Conservation (phyloP, 2,329 filamentous ascomycete species). For the Mollisia scopiformis region DNA sequence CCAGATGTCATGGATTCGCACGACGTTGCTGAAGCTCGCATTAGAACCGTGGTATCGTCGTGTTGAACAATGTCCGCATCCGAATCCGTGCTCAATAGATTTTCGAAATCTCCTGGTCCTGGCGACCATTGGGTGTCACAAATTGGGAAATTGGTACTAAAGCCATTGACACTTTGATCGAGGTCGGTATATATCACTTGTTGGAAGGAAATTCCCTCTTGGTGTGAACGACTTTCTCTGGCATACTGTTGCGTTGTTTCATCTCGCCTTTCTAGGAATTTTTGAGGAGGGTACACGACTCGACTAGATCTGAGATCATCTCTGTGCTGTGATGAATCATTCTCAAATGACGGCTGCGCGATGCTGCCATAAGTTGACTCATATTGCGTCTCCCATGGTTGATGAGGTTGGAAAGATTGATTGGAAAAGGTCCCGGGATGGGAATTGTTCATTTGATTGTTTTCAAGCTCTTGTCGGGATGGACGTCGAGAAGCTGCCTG, state of each 20-base stretch:
- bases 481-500: not conserved
- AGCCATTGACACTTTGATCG: not conserved
- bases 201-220: not conserved
- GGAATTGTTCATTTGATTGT: not conserved
- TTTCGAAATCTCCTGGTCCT: not conserved
- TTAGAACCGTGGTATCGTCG: not conserved
- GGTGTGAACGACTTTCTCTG: not conserved
- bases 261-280: not conserved
- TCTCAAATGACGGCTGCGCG: not conserved
- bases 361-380: not conserved
- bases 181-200: not conserved
- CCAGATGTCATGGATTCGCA: not conserved
- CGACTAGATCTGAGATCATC: not conserved
- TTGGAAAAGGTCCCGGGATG: not conserved
- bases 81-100: not conserved
- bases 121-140: not conserved
- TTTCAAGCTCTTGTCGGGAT: not conserved
- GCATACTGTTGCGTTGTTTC: not conserved
- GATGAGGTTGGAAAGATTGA: not conserved
- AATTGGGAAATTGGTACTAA: not conserved
- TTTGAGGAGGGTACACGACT: not conserved
- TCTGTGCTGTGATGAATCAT: not conserved
- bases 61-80: not conserved
- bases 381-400: not conserved
- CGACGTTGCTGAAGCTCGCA: not conserved